A percentile compares a stretch with the other conserved stretches of the same genome.
Evolutionary conservation across 2,329 filamentous ascomycete genomes (phyloP).

Genomic region (Basipetospora chlamydospora): DNA sequence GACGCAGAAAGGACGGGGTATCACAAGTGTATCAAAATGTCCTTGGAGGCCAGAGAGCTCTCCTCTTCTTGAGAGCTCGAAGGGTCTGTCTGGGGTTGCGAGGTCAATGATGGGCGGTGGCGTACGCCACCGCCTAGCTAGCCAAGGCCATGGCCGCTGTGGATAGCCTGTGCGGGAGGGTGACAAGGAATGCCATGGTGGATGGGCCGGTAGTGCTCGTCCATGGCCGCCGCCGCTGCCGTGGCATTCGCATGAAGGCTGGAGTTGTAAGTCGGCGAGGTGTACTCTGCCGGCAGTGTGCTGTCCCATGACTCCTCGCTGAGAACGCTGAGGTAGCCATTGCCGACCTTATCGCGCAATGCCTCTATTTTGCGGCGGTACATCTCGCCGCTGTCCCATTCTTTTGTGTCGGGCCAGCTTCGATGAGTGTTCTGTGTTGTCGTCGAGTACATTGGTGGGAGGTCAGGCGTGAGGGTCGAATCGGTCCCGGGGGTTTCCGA

Average conservation of each 20-base stretch:
- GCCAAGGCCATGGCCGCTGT: conserved; percentile 36
- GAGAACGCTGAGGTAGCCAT: conserved; percentile 73
- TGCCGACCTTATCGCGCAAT: conserved; percentile 71
- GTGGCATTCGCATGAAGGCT: neutral
- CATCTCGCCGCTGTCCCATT: conserved; percentile 60
- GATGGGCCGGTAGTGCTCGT: neutral
- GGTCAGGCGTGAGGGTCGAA: conserved; percentile 19
- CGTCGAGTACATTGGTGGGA: conserved; percentile 15
- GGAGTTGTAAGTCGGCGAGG: neutral
- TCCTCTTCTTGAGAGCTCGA: no score
- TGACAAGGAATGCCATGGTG: conserved; percentile 3
- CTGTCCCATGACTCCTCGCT: conserved; percentile 59
- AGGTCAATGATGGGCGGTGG: no score
- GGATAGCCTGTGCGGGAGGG: conserved; percentile 29
- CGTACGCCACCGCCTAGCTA: no score
- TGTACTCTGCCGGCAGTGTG: conserved; percentile 21
- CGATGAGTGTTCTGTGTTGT: neutral
- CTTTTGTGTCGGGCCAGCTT: conserved; percentile 24
- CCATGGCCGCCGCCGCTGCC: neutral
- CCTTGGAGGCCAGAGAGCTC: neutral
- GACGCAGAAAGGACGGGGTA: conserved; percentile 11
- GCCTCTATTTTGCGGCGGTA: conserved; percentile 84
- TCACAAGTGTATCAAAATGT: conserved; percentile 15
- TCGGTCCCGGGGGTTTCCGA: conserved; percentile 23
- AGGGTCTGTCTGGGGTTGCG: no score